These are phyloP conservation scores for Puccinia brachypodii DNA, from an alignment of 1,284 basidiomycete species.

Conservation along the genomic window DNA sequence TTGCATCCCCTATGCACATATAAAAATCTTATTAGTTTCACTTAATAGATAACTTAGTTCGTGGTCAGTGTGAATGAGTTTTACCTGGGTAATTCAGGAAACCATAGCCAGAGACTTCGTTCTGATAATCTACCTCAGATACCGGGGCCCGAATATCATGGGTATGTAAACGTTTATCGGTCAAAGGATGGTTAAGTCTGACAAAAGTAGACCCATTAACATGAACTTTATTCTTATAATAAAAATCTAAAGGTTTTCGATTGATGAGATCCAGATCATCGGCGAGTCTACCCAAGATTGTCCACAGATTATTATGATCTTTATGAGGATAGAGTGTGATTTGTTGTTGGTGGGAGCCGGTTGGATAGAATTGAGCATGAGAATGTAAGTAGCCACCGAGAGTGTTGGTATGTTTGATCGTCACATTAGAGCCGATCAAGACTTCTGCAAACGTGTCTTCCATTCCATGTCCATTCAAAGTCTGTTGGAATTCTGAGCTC, in stretches of 20 bases:
- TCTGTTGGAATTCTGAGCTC: conserved; percentile 98
- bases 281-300: conserved; percentile 63
- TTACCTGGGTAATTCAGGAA: conserved; percentile 67
- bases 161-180: conserved; percentile 85
- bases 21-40: not conserved
- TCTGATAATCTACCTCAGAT: conserved; percentile 99
- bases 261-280: conserved; percentile 65
- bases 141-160: conserved; percentile 92
- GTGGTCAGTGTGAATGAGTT: not conserved
- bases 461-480: conserved; percentile 86
- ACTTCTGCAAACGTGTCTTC: conserved; percentile 89
- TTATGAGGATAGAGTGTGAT: conserved; percentile 95
- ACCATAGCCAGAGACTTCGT: conserved; percentile 95
- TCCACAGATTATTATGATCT: conserved; percentile 89
- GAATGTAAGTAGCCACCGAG: conserved; percentile 98
- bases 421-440: conserved; percentile 76
- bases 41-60: not conserved
- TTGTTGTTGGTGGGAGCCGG: conserved; percentile 77
- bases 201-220: conserved; percentile 71
- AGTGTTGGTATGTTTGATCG: conserved; percentile 87
- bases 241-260: conserved; percentile 9
- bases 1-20: conserved; percentile 65
- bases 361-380: conserved; percentile 83
- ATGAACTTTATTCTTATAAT: conserved; percentile 28
- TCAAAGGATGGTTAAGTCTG: conserved; percentile 77